Conservation (phyloP, 345 rosid species). For the Camelina neglecta region DNA sequence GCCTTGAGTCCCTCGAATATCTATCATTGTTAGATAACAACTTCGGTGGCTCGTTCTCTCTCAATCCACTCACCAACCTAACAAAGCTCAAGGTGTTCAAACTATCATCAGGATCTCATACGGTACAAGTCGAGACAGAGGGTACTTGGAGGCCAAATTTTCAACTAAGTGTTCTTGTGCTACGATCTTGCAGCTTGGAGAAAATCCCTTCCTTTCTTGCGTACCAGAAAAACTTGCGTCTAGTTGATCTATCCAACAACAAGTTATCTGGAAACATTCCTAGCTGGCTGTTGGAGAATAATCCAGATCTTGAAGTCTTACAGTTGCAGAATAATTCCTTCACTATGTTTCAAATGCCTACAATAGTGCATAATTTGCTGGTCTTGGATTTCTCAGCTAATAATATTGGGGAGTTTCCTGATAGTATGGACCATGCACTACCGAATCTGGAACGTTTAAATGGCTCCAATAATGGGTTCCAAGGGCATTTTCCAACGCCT, state of each 20-base stretch:
- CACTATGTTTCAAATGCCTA: constrained; percentile 1
- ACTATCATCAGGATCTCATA: constrained; percentile 9
- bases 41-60: constrained; percentile 13
- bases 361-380: neutral
- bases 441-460: neutral
- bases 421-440: neutral
- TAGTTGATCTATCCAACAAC: constrained; percentile 34
- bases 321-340: constrained; percentile 30
- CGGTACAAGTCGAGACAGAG: neutral
- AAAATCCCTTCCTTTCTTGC: constrained; percentile 21
- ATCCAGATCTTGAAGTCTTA: constrained; percentile 26
- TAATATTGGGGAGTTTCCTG: neutral
- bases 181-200: constrained; percentile 19
- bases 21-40: constrained; percentile 27
- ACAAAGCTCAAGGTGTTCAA: constrained; percentile 35
- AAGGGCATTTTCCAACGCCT: constrained; percentile 3
- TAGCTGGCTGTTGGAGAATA: constrained; percentile 24
- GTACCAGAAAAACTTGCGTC: constrained; percentile 26
- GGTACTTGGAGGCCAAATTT: constrained; percentile 11
- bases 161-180: constrained; percentile 19
- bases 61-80: constrained; percentile 29
- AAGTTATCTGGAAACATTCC: constrained; percentile 31
- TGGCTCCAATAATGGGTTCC: neutral
- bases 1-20: constrained; percentile 23
- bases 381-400: constrained; percentile 23